phyloP scores from a whole-genome alignment of 1,284 basidiomycete species.

The Leccinum pachyderme region DNA sequence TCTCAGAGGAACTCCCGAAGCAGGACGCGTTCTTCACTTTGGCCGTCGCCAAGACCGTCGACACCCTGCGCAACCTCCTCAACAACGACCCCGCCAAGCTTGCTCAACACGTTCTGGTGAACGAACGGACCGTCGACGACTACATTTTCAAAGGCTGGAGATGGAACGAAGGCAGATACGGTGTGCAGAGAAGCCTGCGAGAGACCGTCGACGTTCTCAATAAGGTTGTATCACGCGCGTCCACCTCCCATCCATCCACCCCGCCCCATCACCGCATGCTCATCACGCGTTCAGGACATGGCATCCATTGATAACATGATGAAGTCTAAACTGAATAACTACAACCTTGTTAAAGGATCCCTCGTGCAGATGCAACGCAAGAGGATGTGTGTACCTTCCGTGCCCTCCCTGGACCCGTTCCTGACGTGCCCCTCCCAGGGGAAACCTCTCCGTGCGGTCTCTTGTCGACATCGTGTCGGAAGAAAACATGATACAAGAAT shows the following conservation, averaged over 20 bases:
- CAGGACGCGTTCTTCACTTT: conserved; percentile 87
- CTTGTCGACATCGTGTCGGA: conserved; percentile 84
- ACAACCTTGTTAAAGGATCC: conserved; percentile 93
- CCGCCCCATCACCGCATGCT: conserved; percentile 17
- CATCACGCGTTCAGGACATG: conserved; percentile 66
- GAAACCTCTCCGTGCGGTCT: conserved; percentile 89
- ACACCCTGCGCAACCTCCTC: conserved; percentile 87
- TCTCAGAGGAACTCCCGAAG: conserved; percentile 94
- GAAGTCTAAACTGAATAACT: conserved; percentile 88
- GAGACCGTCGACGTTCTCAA: conserved; percentile 82
- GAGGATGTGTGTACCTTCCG: conserved; percentile 66
- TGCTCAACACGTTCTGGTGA: conserved; percentile 79
- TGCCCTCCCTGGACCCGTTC: conserved; percentile 6
- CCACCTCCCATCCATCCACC: conserved; percentile 6
- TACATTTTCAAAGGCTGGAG: conserved; percentile 79
- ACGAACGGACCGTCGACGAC: conserved; percentile 79
- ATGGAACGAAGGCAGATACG: conserved; percentile 91
- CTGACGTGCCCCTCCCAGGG: conserved; percentile 49
- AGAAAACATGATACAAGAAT: conserved; percentile 81
- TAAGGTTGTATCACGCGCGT: conserved; percentile 55
- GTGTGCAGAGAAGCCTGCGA: conserved; percentile 71
- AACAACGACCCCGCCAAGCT: conserved; percentile 88
- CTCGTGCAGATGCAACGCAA: conserved; percentile 93
- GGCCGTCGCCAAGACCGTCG: conserved; percentile 90
- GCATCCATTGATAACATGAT: conserved; percentile 85